Percentiles rank a stretch among this genome's conserved stretches.
Evolutionary conservation across 495 filamentous ascomycete genomes (phyloP).

Genomic region (Aspergillus asperescens): DNA sequence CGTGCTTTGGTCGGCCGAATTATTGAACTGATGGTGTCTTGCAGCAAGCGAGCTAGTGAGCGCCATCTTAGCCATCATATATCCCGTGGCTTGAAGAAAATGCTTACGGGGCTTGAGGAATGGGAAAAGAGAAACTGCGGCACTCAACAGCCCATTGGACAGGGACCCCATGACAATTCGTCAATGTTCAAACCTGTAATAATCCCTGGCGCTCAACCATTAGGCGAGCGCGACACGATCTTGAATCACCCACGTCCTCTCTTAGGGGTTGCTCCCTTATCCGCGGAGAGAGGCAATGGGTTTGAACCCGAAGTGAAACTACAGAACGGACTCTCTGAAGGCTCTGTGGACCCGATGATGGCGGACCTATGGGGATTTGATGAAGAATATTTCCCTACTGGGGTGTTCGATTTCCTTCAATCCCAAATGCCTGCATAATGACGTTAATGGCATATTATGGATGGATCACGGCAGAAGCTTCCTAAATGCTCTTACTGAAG

Average conservation of each 20-base stretch:
- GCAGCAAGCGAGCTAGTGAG: conserved; percentile 46
- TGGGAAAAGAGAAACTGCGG: conserved; percentile 40
- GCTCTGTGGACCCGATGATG: conserved; percentile 46
- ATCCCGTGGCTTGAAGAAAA: conserved; percentile 48
- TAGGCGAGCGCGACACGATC: conserved; percentile 40
- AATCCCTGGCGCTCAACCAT: conserved; percentile 36
- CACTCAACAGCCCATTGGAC: conserved; percentile 18
- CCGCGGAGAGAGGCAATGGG: conserved; percentile 40
- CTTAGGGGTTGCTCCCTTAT: conserved; percentile 41
- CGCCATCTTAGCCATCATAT: conserved; percentile 52
- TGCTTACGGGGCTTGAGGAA: conserved; percentile 44
- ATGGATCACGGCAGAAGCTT: no score
- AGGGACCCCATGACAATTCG: conserved; percentile 21
- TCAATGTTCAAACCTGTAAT: conserved; percentile 40
- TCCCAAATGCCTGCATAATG: conserved; percentile 40
- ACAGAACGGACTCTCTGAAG: conserved; percentile 38
- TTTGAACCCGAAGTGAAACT: conserved; percentile 28
- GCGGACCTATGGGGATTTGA: conserved; percentile 46
- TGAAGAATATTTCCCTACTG: conserved; percentile 46
- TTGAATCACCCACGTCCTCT: conserved; percentile 38
- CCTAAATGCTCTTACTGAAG: no score
- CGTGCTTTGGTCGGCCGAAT: conserved; percentile 42
- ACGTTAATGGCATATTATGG: not conserved
- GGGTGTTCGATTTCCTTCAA: conserved; percentile 47
- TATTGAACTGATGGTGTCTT: conserved; percentile 44